These are phyloP conservation scores for Boletus patriciae DNA, from an alignment of 768 basidiomycete genomes.

Conservation along the genomic window DNA sequence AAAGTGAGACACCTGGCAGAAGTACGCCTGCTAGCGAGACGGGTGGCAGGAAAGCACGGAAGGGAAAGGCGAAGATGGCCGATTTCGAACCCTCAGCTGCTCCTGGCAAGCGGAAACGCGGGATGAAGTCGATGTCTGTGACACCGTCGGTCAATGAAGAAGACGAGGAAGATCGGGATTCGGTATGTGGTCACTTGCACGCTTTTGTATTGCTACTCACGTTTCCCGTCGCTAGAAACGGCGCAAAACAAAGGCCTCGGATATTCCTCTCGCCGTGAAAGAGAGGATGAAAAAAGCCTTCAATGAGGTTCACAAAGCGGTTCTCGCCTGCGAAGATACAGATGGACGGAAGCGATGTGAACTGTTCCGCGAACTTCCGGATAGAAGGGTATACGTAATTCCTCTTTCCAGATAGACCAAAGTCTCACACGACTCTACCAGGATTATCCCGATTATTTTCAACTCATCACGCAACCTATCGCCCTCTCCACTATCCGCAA, in stretches of 20 bases:
- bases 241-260: conserved; percentile 69
- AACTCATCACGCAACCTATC: conserved; percentile 85
- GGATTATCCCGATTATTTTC: conserved; percentile 93
- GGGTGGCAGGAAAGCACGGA: conserved; percentile 54
- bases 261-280: conserved; percentile 56
- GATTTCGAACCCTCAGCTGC: conserved; percentile 48
- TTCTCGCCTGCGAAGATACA: conserved; percentile 67
- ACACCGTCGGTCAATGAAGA: conserved; percentile 73
- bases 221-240: conserved; percentile 60
- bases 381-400: conserved; percentile 55
- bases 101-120: conserved; percentile 72
- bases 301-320: conserved; percentile 71
- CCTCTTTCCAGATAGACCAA: neutral
- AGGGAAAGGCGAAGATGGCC: conserved; percentile 59
- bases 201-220: neutral
- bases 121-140: conserved; percentile 68
- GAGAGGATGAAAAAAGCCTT: conserved; percentile 86
- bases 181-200: conserved; percentile 42
- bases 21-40: conserved; percentile 65
- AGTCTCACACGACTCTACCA: conserved; percentile 31
- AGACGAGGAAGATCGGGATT: conserved; percentile 76
- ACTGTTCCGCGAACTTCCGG: conserved; percentile 85
- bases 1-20: conserved; percentile 59
- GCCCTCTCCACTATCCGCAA: conserved; percentile 85
- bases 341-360: conserved; percentile 80